A percentile compares a stretch with the other conserved stretches of the same genome.
phyloP scores from a whole-genome alignment of 441 rosid species.

The Erodium texanum region DNA sequence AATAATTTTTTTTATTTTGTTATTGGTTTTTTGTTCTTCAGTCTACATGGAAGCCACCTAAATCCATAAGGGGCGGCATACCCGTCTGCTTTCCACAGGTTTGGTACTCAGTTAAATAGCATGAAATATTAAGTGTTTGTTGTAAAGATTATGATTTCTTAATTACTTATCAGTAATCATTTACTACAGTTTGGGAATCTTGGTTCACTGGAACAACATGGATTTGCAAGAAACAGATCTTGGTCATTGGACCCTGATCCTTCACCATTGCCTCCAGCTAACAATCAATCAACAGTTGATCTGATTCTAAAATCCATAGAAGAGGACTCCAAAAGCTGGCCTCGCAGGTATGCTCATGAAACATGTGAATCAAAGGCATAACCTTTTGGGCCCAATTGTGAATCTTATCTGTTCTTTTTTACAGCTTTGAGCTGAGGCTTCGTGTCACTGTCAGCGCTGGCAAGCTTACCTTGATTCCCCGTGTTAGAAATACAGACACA shows the following conservation, averaged over 20 bases:
- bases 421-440: slow-evolving; percentile 65
- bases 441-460: slow-evolving; percentile 51
- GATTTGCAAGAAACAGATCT: slow-evolving; percentile 83
- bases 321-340: slow-evolving; percentile 53
- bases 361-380: too few species aligned
- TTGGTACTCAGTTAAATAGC: not conserved
- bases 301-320: slow-evolving; percentile 36
- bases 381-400: too few species aligned
- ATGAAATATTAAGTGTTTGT: slow-evolving; percentile 2
- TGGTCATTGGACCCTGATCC: slow-evolving; percentile 44
- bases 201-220: slow-evolving; percentile 70
- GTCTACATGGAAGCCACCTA: slow-evolving; percentile 45
- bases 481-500: slow-evolving; percentile 57
- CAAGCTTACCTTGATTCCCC: slow-evolving; percentile 60
- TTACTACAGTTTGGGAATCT: slow-evolving; percentile 51
- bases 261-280: slow-evolving; percentile 46
- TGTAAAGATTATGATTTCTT: slow-evolving; percentile 8
- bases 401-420: slow-evolving; percentile 13
- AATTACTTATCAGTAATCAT: not conserved
- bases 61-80: slow-evolving; percentile 60
- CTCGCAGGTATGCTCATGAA: slow-evolving; percentile 36
- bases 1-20: too few species aligned
- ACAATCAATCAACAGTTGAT: slow-evolving; percentile 39
- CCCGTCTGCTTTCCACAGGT: slow-evolving; percentile 53
- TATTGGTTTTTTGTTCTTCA: slow-evolving; percentile 14